phyloP scores from a whole-genome alignment of 371 early-diverging fungal species.

The Mucor irregularis region DNA sequence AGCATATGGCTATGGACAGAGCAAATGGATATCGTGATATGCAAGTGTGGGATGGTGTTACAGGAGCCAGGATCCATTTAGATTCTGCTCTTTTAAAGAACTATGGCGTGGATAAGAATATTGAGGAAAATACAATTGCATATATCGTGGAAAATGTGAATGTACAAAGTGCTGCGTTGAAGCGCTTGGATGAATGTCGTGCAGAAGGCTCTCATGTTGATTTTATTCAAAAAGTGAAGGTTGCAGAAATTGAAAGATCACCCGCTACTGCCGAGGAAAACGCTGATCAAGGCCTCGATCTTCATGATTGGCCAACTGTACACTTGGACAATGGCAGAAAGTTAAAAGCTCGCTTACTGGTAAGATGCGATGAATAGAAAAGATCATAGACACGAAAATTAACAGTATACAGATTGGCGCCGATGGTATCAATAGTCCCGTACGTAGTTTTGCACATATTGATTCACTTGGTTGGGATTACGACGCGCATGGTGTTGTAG shows the following conservation, averaged over 20 bases:
- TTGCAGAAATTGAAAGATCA: constrained; percentile 46
- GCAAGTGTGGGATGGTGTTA: constrained; percentile 81
- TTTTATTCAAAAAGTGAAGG: constrained; percentile 58
- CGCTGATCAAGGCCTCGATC: constrained; percentile 26
- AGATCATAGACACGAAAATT: neutral
- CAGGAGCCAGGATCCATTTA: constrained; percentile 65
- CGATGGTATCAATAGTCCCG: constrained; percentile 89
- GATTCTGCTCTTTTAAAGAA: constrained; percentile 42
- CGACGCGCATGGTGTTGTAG: constrained; percentile 85
- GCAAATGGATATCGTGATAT: constrained; percentile 61
- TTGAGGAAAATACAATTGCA: constrained; percentile 40
- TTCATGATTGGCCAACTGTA: constrained; percentile 67
- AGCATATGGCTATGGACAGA: constrained; percentile 53
- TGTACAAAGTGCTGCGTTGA: constrained; percentile 49
- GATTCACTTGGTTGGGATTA: constrained; percentile 90
- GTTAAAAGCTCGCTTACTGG: constrained; percentile 61
- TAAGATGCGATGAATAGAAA: constrained; percentile 14
- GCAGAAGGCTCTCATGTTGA: constrained; percentile 44
- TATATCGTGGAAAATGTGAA: constrained; percentile 60
- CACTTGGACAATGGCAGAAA: constrained; percentile 55
- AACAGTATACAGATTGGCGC: constrained; percentile 70
- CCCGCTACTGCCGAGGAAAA: neutral
- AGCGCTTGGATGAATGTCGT: constrained; percentile 42
- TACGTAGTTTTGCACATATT: constrained; percentile 81
- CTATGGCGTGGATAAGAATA: constrained; percentile 2